Evolutionary conservation across 495 filamentous ascomycete genomes (phyloP).

Genomic region (Aspergillus baeticus): DNA sequence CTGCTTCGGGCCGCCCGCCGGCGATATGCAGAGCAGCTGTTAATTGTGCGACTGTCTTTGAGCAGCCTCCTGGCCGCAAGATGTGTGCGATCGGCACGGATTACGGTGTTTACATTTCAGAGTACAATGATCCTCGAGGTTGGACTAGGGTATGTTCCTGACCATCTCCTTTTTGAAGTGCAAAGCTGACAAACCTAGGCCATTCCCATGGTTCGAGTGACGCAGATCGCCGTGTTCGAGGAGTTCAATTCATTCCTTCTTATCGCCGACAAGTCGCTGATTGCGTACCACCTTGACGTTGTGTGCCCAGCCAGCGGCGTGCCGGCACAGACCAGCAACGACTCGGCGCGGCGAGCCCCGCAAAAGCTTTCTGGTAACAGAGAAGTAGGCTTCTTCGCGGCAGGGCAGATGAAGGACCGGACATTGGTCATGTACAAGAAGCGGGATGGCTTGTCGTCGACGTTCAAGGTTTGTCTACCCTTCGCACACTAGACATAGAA

Average conservation of each 20-base stretch:
- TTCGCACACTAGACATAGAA: not conserved
- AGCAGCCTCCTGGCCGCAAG: conserved; percentile 66
- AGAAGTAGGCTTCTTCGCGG: conserved; percentile 95
- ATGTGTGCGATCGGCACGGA: conserved; percentile 97
- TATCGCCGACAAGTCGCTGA: conserved; percentile 85
- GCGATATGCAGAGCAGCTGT: conserved; percentile 81
- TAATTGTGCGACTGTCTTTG: conserved; percentile 91
- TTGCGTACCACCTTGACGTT: conserved; percentile 91
- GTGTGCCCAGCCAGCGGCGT: conserved; percentile 73
- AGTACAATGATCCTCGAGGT: conserved; percentile 79
- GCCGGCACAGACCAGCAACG: conserved; percentile 49
- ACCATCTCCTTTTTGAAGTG: not conserved
- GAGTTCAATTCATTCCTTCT: conserved; percentile 91
- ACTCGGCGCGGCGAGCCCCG: conserved; percentile 71
- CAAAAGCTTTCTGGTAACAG: conserved; percentile 84
- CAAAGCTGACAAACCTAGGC: conserved; percentile 45
- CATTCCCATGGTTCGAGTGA: conserved; percentile 72
- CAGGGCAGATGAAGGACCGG: conserved; percentile 94
- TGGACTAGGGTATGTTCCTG: conserved; percentile 71
- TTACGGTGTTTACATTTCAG: conserved; percentile 85
- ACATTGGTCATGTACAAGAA: conserved; percentile 96
- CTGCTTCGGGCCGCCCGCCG: conserved; percentile 58
- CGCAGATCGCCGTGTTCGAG: conserved; percentile 91
- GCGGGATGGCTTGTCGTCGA: conserved; percentile 84
- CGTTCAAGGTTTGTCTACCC: conserved; percentile 65